These are phyloP conservation scores for Eucalyptus virginea DNA, from an alignment of 345 rosid genomes.

Conservation along the genomic window DNA sequence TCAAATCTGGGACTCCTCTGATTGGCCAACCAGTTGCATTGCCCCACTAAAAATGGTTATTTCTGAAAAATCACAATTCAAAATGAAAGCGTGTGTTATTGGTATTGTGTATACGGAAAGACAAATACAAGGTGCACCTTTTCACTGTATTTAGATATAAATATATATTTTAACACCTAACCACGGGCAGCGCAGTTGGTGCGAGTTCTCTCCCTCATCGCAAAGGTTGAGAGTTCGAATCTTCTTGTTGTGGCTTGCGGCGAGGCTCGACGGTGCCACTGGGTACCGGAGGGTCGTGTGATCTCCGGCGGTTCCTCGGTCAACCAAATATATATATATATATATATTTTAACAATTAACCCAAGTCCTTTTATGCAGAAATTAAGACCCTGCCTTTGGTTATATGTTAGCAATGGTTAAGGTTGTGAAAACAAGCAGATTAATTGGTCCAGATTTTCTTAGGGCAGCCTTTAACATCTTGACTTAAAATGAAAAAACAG, in stretches of 20 bases:
- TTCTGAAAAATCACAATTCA: background rate
- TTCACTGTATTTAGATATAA: background rate
- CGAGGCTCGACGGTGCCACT: too few species aligned
- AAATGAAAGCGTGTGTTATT: background rate
- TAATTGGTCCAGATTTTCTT: background rate
- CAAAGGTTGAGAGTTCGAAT: too few species aligned
- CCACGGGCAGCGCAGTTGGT: too few species aligned
- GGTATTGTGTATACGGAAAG: background rate
- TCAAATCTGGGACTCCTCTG: background rate
- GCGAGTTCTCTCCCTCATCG: too few species aligned
- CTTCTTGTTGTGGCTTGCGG: too few species aligned
- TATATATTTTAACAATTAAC: background rate
- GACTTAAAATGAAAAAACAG: background rate
- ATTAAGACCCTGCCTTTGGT: background rate
- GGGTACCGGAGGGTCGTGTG: too few species aligned
- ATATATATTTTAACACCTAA: background rate
- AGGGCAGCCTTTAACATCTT: background rate
- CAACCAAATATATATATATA: too few species aligned
- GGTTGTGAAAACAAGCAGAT: background rate
- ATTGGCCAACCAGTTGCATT: background rate
- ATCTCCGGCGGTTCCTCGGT: too few species aligned
- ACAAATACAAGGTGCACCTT: background rate
- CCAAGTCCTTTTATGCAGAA: background rate
- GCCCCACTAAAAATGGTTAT: background rate
- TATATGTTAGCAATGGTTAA: background rate